Evolutionary conservation across 345 rosid genomes (phyloP).

Genomic region (Lumnitzera racemosa): DNA sequence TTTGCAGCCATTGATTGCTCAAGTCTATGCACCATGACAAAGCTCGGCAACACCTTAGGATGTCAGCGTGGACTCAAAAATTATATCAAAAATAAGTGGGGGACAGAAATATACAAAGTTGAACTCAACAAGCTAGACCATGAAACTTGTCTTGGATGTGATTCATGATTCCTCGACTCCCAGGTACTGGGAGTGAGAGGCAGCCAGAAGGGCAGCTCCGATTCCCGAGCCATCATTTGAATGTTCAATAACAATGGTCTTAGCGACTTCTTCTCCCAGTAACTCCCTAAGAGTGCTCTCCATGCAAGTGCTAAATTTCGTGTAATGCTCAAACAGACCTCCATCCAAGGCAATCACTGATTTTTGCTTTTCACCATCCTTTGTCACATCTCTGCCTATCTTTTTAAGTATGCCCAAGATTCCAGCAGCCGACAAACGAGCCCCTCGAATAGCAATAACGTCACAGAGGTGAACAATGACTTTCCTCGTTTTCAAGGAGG

Average conservation of each 20-base stretch:
- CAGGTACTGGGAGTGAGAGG: constrained; percentile 61
- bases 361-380: constrained; percentile 36
- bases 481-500: constrained; percentile 58
- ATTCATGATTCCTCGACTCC: constrained; percentile 23
- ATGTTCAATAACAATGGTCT: constrained; percentile 31
- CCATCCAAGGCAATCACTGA: constrained; percentile 66
- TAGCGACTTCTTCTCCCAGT: constrained; percentile 42
- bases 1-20: no score
- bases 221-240: constrained; percentile 79
- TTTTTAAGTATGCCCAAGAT: constrained; percentile 66
- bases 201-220: constrained; percentile 83
- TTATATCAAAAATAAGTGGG: no score
- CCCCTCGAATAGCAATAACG: constrained; percentile 61
- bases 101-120: no score
- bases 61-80: no score
- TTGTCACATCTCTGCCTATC: constrained; percentile 45
- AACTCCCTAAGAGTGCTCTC: constrained; percentile 49
- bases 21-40: no score
- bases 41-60: no score
- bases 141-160: background rate
- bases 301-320: constrained; percentile 47
- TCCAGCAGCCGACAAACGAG: constrained; percentile 74
- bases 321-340: constrained; percentile 66
- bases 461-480: constrained; percentile 47
- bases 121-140: no score